Conservation (phyloP, 371 early-diverging fungal species). For the Entomophthora muscae region DNA sequence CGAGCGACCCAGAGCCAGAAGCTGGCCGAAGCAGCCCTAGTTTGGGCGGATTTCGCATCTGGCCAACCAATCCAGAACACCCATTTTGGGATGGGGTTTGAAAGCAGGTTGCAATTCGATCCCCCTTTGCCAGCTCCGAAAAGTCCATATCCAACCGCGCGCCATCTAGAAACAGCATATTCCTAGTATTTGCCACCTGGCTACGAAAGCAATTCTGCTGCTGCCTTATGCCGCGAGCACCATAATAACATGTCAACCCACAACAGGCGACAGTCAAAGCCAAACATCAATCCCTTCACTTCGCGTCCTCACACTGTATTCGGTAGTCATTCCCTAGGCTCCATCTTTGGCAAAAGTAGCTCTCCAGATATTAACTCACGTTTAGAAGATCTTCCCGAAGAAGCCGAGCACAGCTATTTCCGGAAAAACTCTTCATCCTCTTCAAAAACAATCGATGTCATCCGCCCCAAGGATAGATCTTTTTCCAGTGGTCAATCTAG, state of each 20-base stretch:
- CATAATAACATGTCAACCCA: not conserved
- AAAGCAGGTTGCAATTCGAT: too few species aligned
- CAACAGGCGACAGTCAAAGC: conserved; percentile 1
- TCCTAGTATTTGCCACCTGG: too few species aligned
- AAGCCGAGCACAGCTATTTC: not conserved
- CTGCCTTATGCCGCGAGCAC: not conserved
- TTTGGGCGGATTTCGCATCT: too few species aligned
- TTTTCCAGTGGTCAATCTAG: not conserved
- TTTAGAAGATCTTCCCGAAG: not conserved
- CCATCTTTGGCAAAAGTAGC: not conserved
- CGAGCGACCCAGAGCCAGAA: too few species aligned
- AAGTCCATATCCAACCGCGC: too few species aligned
- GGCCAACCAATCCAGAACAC: too few species aligned
- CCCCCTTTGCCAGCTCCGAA: too few species aligned
- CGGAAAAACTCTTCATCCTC: conserved; percentile 8
- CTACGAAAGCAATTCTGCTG: too few species aligned
- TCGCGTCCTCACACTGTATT: not conserved
- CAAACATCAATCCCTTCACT: not conserved
- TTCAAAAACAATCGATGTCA: not conserved
- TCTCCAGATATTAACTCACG: not conserved
- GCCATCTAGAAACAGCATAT: too few species aligned
- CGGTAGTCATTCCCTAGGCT: not conserved
- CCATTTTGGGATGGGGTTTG: too few species aligned
- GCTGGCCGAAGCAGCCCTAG: too few species aligned
- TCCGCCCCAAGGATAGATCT: not conserved